Percentiles rank a stretch among this genome's conserved stretches.
Conservation (phyloP, 2,329 filamentous ascomycete genomes). For the Decorospora gaudefroyi region DNA sequence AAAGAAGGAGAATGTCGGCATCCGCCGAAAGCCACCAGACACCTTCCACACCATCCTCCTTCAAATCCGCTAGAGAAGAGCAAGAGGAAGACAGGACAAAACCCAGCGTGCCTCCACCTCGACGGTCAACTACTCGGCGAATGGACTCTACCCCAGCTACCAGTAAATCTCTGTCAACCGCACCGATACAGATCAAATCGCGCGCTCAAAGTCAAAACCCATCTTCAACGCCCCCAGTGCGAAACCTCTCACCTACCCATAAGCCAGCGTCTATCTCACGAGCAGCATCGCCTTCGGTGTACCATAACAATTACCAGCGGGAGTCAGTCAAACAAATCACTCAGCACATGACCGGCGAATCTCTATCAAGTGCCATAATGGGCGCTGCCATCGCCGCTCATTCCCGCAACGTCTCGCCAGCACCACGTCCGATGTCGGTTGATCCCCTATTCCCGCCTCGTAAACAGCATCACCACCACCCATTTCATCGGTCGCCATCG, state of each 20-base stretch:
- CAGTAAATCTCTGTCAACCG: conserved; percentile 19
- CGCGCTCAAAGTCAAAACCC: conserved; percentile 41
- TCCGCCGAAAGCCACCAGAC: conserved; percentile 35
- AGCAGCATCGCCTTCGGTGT: conserved; percentile 34
- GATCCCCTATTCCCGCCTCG: conserved; percentile 49
- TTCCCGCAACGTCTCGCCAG: conserved; percentile 56
- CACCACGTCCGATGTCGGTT: conserved; percentile 36
- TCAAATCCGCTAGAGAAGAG: conserved; percentile 44
- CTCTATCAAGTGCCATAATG: conserved; percentile 74
- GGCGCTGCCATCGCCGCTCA: conserved; percentile 71
- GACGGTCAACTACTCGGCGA: conserved; percentile 33
- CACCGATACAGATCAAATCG: conserved; percentile 34
- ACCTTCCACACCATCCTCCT: conserved; percentile 40
- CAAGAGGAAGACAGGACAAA: conserved; percentile 38
- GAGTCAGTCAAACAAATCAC: conserved; percentile 46
- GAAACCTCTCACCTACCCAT: conserved; percentile 26
- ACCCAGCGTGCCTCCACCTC: conserved; percentile 44
- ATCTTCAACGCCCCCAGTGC: conserved; percentile 31
- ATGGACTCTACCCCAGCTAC: conserved; percentile 10
- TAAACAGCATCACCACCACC: conserved; percentile 46
- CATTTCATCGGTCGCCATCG: conserved; percentile 49
- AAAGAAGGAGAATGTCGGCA: conserved; percentile 29
- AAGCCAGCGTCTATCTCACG: conserved; percentile 30
- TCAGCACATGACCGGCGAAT: conserved; percentile 62
- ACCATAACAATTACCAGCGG: conserved; percentile 49